Percentiles rank a stretch among this genome's conserved stretches.
Conservation (phyloP, 1,139 yeast species). For the Debaryomycetaceae sp. region DNA sequence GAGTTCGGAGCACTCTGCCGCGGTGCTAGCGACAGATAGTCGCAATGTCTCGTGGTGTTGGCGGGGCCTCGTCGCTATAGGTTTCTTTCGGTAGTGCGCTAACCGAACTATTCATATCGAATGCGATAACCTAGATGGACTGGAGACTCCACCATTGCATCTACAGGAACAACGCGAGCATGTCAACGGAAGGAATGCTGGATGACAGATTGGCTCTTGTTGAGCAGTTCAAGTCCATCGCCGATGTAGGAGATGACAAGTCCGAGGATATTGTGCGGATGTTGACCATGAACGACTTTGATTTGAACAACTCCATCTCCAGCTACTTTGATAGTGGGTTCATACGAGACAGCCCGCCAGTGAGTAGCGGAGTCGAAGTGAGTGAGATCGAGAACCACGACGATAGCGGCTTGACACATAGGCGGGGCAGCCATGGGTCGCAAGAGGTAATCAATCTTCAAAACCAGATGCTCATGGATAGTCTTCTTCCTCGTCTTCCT, state of each 20-base stretch:
- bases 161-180: neutral
- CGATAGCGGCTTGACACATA: slow-evolving; percentile 3
- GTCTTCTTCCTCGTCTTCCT: slow-evolving; percentile 38
- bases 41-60: too few species aligned
- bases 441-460: slow-evolving; percentile 23
- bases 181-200: slow-evolving; percentile 4
- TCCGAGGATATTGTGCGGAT: slow-evolving; percentile 33
- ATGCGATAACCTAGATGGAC: neutral
- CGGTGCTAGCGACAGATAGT: too few species aligned
- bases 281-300: slow-evolving; percentile 41
- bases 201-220: slow-evolving; percentile 11
- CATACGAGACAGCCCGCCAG: slow-evolving; percentile 16
- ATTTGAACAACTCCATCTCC: slow-evolving; percentile 48
- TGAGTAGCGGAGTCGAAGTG: slow-evolving; percentile 13
- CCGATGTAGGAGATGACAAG: slow-evolving; percentile 37
- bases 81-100: neutral
- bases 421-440: slow-evolving; percentile 2
- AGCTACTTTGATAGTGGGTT: slow-evolving; percentile 52
- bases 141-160: too few species aligned
- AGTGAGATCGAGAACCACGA: slow-evolving; percentile 10
- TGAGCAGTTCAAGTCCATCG: slow-evolving; percentile 43
- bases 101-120: neutral
- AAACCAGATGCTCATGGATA: slow-evolving; percentile 31
- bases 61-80: too few species aligned
- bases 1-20: too few species aligned